Evolutionary conservation across 768 basidiomycete species (phyloP).

Genomic region (Kwoniella botswanensis): DNA sequence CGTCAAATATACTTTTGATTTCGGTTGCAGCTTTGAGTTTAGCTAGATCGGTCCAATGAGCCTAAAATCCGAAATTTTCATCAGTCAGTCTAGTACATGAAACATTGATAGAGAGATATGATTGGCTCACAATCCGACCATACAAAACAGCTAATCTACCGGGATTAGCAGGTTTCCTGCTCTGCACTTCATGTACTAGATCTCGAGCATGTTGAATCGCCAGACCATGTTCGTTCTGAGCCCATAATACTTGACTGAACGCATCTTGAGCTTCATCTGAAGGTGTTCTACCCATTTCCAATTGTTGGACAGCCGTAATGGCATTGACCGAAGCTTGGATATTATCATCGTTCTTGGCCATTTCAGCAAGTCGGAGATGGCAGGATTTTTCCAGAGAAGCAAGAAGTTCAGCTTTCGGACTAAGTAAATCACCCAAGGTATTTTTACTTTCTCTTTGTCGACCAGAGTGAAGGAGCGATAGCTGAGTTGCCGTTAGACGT

Average conservation of each 20-base stretch:
- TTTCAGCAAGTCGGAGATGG: conserved; percentile 70
- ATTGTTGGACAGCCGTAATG: conserved; percentile 72
- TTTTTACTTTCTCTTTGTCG: conserved; percentile 65
- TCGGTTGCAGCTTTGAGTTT: conserved; percentile 76
- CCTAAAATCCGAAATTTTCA: conserved; percentile 63
- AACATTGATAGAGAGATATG: background rate
- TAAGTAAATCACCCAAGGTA: conserved; percentile 73
- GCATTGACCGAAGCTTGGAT: conserved; percentile 86
- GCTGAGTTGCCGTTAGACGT: conserved; percentile 76
- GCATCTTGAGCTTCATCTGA: conserved; percentile 73
- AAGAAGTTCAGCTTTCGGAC: conserved; percentile 65
- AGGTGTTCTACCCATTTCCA: conserved; percentile 60
- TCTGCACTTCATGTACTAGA: conserved; percentile 11
- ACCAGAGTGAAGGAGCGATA: conserved; percentile 76
- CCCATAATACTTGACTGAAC: conserved; percentile 88
- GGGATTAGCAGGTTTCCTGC: conserved; percentile 6
- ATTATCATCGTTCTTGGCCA: conserved; percentile 73
- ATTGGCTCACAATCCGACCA: conserved; percentile 27
- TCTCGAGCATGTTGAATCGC: conserved; percentile 64
- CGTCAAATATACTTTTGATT: conserved; percentile 72
- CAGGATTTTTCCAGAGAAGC: conserved; percentile 70
- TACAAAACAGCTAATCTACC: conserved; percentile 31
- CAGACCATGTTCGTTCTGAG: conserved; percentile 78
- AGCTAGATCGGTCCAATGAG: conserved; percentile 87
- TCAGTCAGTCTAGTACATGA: too few relatives aligned